phyloP scores from a whole-genome alignment of 2,329 filamentous ascomycete genomes.

The Aspergillus sp. region DNA sequence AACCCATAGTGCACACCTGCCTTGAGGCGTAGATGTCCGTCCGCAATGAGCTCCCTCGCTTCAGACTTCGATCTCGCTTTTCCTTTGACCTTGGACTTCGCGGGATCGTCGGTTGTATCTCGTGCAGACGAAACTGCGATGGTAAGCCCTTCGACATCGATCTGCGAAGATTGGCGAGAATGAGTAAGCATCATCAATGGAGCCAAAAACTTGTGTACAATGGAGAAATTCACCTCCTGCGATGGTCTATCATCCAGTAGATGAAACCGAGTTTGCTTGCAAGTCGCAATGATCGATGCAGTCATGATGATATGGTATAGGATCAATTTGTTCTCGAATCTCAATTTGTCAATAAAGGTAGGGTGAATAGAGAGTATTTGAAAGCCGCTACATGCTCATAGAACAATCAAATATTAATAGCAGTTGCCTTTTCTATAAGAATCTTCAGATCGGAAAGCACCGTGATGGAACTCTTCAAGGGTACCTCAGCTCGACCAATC shows the following conservation, averaged over 20 bases:
- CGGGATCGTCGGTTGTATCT: slow-evolving; percentile 18
- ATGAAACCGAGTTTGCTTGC: slow-evolving; percentile 68
- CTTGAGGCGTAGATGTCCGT: slow-evolving; percentile 70
- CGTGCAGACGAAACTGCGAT: slow-evolving; percentile 57
- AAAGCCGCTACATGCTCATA: neutral
- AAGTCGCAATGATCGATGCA: slow-evolving; percentile 56
- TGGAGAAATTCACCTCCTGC: slow-evolving; percentile 47
- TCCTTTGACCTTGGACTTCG: slow-evolving; percentile 32
- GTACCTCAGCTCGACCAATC: neutral
- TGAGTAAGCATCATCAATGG: neutral
- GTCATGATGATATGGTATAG: slow-evolving; percentile 6
- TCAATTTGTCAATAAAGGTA: neutral
- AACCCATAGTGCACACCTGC: slow-evolving; percentile 74
- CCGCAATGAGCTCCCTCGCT: slow-evolving; percentile 63
- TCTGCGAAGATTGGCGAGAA: slow-evolving; percentile 38
- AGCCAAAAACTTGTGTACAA: neutral
- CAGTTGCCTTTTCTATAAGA: neutral
- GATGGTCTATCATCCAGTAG: slow-evolving; percentile 55
- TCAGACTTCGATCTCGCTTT: slow-evolving; percentile 54
- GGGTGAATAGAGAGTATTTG: neutral
- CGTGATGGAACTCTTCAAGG: neutral
- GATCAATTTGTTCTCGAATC: neutral
- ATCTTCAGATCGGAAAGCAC: neutral
- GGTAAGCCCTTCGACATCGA: slow-evolving; percentile 71
- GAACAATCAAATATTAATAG: neutral